Evolutionary conservation across 441 rosid genomes (phyloP).

Genomic region (Corymbia calophylla): DNA sequence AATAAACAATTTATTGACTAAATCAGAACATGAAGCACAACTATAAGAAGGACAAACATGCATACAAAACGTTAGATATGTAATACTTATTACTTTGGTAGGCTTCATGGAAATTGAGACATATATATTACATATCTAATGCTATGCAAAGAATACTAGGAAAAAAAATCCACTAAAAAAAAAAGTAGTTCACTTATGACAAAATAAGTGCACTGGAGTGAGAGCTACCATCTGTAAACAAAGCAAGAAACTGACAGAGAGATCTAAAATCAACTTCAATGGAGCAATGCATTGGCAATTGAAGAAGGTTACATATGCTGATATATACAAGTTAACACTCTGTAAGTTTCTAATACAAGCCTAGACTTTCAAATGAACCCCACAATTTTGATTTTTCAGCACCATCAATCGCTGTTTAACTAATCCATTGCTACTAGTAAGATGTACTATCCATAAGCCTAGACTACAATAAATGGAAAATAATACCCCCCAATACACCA

Average conservation of each 20-base stretch:
- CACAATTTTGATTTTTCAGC: neutral
- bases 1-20: neutral
- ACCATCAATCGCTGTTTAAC: neutral
- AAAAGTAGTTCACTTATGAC: neutral
- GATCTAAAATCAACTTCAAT: neutral
- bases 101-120: neutral
- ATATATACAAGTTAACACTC: neutral
- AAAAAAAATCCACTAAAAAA: neutral
- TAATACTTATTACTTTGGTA: neutral
- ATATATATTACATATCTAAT: neutral
- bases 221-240: neutral
- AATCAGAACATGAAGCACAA: neutral
- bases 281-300: neutral
- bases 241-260: neutral
- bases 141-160: neutral
- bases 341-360: neutral
- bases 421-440: neutral
- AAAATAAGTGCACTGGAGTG: neutral
- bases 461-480: neutral
- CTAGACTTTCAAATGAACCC: neutral
- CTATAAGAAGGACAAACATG: neutral
- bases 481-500: neutral
- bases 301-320: neutral
- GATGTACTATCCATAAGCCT: neutral
- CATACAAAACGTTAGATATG: neutral